Evolutionary conservation across 2,329 filamentous ascomycete genomes (phyloP).

Genomic region (Xylaria sp.): DNA sequence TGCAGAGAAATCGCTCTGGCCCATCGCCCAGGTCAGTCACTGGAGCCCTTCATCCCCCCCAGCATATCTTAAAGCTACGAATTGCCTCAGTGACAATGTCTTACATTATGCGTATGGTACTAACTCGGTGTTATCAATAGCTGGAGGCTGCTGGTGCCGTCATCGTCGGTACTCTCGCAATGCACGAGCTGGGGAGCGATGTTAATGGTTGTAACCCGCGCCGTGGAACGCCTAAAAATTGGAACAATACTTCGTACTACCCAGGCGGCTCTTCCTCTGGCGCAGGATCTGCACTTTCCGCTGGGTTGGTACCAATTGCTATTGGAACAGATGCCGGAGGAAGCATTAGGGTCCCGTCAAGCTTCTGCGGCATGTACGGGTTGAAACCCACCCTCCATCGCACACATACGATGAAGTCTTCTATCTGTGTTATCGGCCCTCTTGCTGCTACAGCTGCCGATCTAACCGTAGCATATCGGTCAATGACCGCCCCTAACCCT

Average conservation of each 20-base stretch:
- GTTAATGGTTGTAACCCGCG: slow-evolving; percentile 85
- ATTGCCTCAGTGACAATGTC: no score
- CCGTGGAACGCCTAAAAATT: slow-evolving; percentile 81
- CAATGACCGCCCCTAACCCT: slow-evolving; percentile 79
- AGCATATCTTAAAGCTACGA: no score
- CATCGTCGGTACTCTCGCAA: slow-evolving; percentile 79
- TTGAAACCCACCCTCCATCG: slow-evolving; percentile 83
- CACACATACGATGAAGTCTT: slow-evolving; percentile 65
- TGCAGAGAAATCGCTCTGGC: slow-evolving; percentile 72
- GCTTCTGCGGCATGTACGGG: slow-evolving; percentile 83
- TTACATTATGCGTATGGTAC: no score
- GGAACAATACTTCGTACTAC: slow-evolving; percentile 80
- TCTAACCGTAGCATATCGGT: slow-evolving; percentile 82
- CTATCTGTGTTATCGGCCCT: slow-evolving; percentile 75
- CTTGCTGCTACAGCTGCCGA: slow-evolving; percentile 81
- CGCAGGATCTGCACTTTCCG: slow-evolving; percentile 74
- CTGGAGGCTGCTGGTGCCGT: slow-evolving; percentile 79
- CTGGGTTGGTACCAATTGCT: slow-evolving; percentile 78
- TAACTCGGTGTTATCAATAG: no score
- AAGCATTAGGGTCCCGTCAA: slow-evolving; percentile 77
- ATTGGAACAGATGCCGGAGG: slow-evolving; percentile 82
- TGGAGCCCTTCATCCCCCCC: no score
- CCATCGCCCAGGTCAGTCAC: slow-evolving; percentile 65
- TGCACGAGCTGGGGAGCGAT: slow-evolving; percentile 85
- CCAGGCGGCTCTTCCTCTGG: slow-evolving; percentile 85